These are phyloP conservation scores for Barnettozyma botsteinii DNA, from an alignment of 805 yeast genomes.

Conservation along the genomic window DNA sequence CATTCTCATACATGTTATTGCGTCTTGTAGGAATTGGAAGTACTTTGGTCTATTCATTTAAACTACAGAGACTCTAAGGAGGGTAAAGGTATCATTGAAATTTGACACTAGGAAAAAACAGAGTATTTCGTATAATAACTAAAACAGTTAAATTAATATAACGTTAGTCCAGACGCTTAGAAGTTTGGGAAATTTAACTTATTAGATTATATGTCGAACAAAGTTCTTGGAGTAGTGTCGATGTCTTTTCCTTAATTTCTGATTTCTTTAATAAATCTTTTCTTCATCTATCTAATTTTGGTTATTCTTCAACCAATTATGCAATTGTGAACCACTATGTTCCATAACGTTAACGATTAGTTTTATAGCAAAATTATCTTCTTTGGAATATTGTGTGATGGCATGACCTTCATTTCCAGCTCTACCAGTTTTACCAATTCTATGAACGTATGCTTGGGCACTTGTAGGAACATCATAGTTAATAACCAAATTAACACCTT, in stretches of 20 bases:
- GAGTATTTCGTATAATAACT: too few relatives aligned
- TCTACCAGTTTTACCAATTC: slow-evolving; percentile 98
- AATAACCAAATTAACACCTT: slow-evolving; percentile 89
- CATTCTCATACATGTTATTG: too few relatives aligned
- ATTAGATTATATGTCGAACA: too few relatives aligned
- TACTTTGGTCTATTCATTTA: too few relatives aligned
- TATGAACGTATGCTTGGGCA: slow-evolving; percentile 92
- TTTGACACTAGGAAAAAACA: too few relatives aligned
- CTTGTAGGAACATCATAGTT: slow-evolving; percentile 94
- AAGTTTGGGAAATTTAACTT: too few relatives aligned
- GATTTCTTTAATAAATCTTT: slow-evolving; percentile 54
- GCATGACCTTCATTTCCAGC: slow-evolving; percentile 85
- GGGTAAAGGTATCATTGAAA: too few relatives aligned
- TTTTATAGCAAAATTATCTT: slow-evolving; percentile 68
- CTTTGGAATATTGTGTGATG: slow-evolving; percentile 88
- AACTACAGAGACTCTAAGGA: too few relatives aligned
- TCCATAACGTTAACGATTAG: slow-evolving; percentile 92
- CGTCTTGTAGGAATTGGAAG: too few relatives aligned
- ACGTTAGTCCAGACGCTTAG: too few relatives aligned
- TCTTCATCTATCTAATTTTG: slow-evolving; percentile 57
- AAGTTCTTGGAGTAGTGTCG: slow-evolving; percentile 74
- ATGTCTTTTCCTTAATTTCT: slow-evolving; percentile 63
- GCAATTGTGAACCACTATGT: slow-evolving; percentile 72
- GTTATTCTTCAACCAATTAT: slow-evolving; percentile 77
- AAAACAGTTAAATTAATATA: too few relatives aligned